Base-by-base conservation (phyloP, 2,329 filamentous ascomycete species). In the Macrophomina phaseolina region DNA sequence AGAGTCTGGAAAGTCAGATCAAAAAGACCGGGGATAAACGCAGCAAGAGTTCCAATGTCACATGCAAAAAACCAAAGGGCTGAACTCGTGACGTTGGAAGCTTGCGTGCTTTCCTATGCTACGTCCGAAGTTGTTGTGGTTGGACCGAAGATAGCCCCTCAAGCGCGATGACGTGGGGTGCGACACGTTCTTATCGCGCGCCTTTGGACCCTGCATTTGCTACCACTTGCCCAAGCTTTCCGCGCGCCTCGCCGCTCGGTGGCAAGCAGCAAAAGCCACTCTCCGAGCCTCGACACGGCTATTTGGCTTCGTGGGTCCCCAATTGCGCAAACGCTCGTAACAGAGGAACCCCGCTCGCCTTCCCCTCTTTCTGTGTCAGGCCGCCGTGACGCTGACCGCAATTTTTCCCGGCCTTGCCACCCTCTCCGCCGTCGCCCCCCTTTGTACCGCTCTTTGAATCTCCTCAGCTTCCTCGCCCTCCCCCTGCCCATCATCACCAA, bases 341-440 rank as follows among this genome's bases (percentile, higher is more conserved):
- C 42, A 45, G 11, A 45, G 16, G 12, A 45, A 16, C 16, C 16
- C 42, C 7, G 42, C 42, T 45, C 42, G 12, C 42, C 5, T 5
- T 14, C 42, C 38, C 38, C 38, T 9, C 42, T 51, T 14, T 18
- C 28, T 30, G 51, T 53, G 51, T 36, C 16, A 53, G 51, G 30
- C 23, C 51, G 14, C 14, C 23, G 51, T 53, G 30, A 53, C 51
- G 12, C 28, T 53, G 51, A 53, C 51, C 51, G 51, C 51, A 53
- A n/a, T 14, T 53, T 36, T 34, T 30, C 51, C 51, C 16, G 30
- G 51, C 30, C 51, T 36, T 53, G 51, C 51, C 51, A n/a, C 28
- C 4, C 16, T 34, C n/a, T 3, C 16, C n/a, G 51, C 28, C 11
- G 51, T 23, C 48, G 38, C 38, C 11, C 51, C 51, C 51, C 51